Evolutionary conservation across 1,284 basidiomycete genomes (phyloP).

Genomic region (Termitomyces sp.): DNA sequence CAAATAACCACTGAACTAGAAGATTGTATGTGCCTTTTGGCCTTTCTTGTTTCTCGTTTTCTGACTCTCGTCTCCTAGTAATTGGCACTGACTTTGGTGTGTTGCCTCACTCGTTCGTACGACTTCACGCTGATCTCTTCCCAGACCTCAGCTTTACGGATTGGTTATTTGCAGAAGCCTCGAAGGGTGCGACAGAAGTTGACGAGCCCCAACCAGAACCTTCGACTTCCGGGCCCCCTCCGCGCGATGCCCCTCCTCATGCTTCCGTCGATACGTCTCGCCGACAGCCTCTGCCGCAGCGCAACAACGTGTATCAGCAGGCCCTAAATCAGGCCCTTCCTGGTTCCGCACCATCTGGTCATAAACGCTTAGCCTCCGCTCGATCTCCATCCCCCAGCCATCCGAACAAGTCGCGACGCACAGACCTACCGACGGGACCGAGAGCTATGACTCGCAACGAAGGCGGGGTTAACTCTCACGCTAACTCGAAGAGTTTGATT

Average conservation of each 20-base stretch:
- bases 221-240: slow-evolving; percentile 31
- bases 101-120: slow-evolving; percentile 15
- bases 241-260: slow-evolving; percentile 29
- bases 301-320: slow-evolving; percentile 61
- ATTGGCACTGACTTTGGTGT: slow-evolving; percentile 76
- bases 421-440: slow-evolving; percentile 72
- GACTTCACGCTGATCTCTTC: slow-evolving; percentile 18
- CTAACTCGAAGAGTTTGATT: slow-evolving; percentile 54
- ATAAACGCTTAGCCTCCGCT: slow-evolving; percentile 66
- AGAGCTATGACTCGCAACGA: slow-evolving; percentile 70
- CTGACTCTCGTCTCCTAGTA: slow-evolving; percentile 38
- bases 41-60: slow-evolving; percentile 13
- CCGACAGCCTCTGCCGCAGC: slow-evolving; percentile 39
- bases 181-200: slow-evolving; percentile 55
- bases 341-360: slow-evolving; percentile 42
- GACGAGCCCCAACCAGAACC: slow-evolving; percentile 35
- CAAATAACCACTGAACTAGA: slow-evolving; percentile 80
- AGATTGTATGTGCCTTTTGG: slow-evolving; percentile 58
- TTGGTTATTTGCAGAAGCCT: slow-evolving; percentile 78
- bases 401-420: slow-evolving; percentile 64
- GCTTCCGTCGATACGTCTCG: slow-evolving; percentile 36
- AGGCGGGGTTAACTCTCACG: slow-evolving; percentile 16
- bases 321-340: slow-evolving; percentile 63
- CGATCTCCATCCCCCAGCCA: slow-evolving; percentile 71
- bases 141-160: slow-evolving; percentile 74